Evolutionary conservation across 305 asterid genomes (phyloP).

Genomic region (Coffea humblotiana): DNA sequence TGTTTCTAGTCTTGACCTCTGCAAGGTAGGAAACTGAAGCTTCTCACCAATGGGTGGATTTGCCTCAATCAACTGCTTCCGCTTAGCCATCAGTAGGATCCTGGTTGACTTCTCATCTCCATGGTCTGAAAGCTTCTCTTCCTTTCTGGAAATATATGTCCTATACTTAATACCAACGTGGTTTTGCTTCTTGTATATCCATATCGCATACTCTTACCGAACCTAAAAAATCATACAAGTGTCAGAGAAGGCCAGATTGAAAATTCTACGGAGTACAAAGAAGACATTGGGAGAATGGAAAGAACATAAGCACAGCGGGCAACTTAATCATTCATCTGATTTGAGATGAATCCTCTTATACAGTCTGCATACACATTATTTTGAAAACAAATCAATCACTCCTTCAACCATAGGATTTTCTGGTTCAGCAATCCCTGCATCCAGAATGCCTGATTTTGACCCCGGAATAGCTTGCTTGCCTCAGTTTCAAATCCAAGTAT

Average conservation of each 20-base stretch:
- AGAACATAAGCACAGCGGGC: background rate
- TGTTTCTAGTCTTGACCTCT: constrained; percentile 60
- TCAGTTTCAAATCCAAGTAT: too few relatives aligned
- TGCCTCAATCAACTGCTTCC: constrained; percentile 49
- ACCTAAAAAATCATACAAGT: too few relatives aligned
- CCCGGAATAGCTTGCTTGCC: background rate
- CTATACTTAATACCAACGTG: too few relatives aligned
- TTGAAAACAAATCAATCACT: too few relatives aligned
- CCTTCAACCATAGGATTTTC: too few relatives aligned
- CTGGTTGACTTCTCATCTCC: constrained; percentile 62
- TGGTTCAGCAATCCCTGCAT: too few relatives aligned
- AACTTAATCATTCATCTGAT: background rate
- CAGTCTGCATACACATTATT: background rate
- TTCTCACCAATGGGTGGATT: constrained; percentile 65
- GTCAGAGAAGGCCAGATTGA: background rate
- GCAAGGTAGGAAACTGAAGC: constrained; percentile 61
- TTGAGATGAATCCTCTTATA: background rate
- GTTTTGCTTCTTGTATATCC: too few relatives aligned
- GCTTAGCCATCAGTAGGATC: constrained; percentile 52
- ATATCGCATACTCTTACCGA: too few relatives aligned
- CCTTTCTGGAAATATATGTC: constrained; percentile 44
- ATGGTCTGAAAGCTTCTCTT: constrained; percentile 56
- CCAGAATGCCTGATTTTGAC: background rate
- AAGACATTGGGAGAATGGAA: background rate
- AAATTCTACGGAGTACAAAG: too few relatives aligned